A percentile compares a stretch with the other conserved stretches of the same genome.
Evolutionary conservation across 176 grass and related monocot species (phyloP).

Genomic region (Cenchrus fungigraminus): DNA sequence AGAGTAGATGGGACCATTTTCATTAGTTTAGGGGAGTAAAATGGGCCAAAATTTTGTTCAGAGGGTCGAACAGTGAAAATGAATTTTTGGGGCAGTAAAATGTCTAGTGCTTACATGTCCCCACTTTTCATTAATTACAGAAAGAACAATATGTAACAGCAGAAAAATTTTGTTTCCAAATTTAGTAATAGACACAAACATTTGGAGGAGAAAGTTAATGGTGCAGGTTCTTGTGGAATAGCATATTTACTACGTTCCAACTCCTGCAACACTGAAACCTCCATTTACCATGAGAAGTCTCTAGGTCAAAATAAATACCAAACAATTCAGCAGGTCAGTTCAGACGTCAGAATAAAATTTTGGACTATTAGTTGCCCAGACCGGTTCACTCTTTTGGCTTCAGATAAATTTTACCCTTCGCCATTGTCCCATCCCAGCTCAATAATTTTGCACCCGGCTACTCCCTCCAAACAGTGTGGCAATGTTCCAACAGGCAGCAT

Average conservation of each 20-base stretch:
- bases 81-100: background rate
- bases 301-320: background rate
- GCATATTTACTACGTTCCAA: slow-evolving; percentile 4
- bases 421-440: background rate
- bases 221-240: background rate
- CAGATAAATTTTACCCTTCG: background rate
- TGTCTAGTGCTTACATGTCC: background rate
- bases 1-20: background rate
- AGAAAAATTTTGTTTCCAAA: background rate
- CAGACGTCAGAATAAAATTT: background rate
- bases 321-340: background rate
- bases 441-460: background rate
- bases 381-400: background rate
- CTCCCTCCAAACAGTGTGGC: background rate
- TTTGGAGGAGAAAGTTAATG: background rate
- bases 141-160: slow-evolving; percentile 4
- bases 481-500: slow-evolving; percentile 1
- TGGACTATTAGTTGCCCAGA: background rate
- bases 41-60: background rate
- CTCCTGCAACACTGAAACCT: background rate
- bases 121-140: background rate
- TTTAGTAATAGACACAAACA: background rate
- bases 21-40: background rate
- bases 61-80: background rate
- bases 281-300: background rate